Percentiles rank a stretch among this genome's conserved stretches.
Conservation (phyloP, 148 eudicot species). For the Pouteria glomerata region DNA sequence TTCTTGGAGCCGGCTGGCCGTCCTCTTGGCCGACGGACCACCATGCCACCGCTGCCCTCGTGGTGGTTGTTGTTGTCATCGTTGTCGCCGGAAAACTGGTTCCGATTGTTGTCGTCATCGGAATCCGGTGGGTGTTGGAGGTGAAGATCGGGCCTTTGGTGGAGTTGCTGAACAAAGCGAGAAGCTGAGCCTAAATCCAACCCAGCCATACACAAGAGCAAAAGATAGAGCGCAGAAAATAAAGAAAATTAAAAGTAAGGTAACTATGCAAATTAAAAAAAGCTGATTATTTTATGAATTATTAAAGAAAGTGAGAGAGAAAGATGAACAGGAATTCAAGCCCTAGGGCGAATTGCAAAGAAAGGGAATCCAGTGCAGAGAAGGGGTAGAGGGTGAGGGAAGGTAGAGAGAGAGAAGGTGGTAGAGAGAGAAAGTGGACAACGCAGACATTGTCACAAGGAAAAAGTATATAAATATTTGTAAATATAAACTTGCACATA, state of each 20-base stretch:
- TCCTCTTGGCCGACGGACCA: conserved; percentile 34
- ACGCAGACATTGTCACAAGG: conserved; percentile 7
- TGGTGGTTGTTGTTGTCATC: neutral
- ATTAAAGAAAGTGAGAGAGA: conserved; percentile 3
- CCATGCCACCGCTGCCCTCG: conserved; percentile 10
- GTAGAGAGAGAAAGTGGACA: no score
- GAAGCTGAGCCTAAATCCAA: conserved; percentile 32
- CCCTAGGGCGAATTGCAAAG: conserved; percentile 29
- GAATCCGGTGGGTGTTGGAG: conserved; percentile 24
- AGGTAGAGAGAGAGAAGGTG: conserved; percentile 13
- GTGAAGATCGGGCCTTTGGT: conserved; percentile 34
- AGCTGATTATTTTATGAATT: neutral
- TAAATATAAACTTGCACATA: neutral
- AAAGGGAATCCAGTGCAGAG: conserved; percentile 18
- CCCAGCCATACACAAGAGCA: conserved; percentile 28
- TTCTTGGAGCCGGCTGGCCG: conserved; percentile 40
- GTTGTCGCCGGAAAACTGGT: conserved; percentile 26
- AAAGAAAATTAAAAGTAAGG: conserved; percentile 14
- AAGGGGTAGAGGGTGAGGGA: conserved; percentile 7
- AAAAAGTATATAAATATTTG: neutral
- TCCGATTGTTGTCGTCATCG: conserved; percentile 13
- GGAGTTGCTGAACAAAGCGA: conserved; percentile 26
- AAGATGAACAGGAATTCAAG: conserved; percentile 7
- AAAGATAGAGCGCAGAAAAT: conserved; percentile 12
- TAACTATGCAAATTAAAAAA: conserved; percentile 7